Evolutionary conservation across 176 grass and related monocot species (phyloP).

Genomic region (Aegilops tauschii): DNA sequence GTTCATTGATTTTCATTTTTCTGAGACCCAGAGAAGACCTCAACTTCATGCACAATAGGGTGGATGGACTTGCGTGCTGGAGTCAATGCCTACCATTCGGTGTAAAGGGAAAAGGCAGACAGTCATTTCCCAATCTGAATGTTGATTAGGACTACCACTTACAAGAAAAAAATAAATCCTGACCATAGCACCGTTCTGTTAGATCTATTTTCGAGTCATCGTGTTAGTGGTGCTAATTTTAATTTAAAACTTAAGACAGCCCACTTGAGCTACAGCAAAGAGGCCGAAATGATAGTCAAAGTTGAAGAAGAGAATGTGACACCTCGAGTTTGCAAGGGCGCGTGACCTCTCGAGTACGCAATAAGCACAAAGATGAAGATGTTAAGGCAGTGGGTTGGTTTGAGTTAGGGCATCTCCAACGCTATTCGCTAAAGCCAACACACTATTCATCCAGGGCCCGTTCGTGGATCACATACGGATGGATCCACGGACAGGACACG

Average conservation of each 20-base stretch:
- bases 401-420: too few relatives aligned
- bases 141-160: constrained; percentile 44
- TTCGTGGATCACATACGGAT: accelerated
- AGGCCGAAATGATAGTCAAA: background rate
- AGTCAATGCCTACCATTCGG: background rate
- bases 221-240: background rate
- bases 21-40: background rate
- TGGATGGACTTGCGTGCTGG: background rate
- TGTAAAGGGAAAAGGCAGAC: background rate
- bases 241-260: background rate
- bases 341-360: background rate
- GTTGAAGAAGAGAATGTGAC: background rate
- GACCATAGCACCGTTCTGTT: constrained; percentile 7
- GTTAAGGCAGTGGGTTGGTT: too few relatives aligned
- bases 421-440: too few relatives aligned
- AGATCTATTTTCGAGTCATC: background rate
- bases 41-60: background rate
- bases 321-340: background rate
- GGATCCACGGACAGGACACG: too few relatives aligned
- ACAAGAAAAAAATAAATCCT: background rate
- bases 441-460: too few relatives aligned
- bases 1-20: background rate
- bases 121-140: constrained; percentile 3
- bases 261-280: background rate
- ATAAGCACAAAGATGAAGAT: background rate